These are phyloP conservation scores for Schizopora paradoxa DNA, from an alignment of 1,284 basidiomycete species.

Conservation along the genomic window DNA sequence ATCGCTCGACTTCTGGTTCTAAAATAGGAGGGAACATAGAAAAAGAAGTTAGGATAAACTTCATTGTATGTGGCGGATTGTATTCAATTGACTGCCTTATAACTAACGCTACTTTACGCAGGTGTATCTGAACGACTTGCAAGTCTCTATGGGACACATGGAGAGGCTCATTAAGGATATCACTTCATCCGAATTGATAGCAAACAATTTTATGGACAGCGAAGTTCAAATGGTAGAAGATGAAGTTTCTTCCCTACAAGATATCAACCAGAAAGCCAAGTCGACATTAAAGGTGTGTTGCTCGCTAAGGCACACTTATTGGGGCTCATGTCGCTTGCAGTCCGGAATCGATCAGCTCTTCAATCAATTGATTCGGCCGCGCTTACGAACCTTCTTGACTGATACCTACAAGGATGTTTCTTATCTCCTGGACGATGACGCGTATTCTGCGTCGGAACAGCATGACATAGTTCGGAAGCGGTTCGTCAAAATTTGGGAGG, in stretches of 20 bases:
- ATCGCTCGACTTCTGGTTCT: slow-evolving; percentile 45
- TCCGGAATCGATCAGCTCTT: slow-evolving; percentile 90
- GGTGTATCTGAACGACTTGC: slow-evolving; percentile 87
- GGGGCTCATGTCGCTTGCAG: slow-evolving; percentile 34
- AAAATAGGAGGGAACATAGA: slow-evolving; percentile 66
- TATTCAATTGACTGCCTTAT: too few species aligned
- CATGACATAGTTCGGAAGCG: slow-evolving; percentile 83
- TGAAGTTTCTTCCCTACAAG: slow-evolving; percentile 45
- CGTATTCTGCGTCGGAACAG: slow-evolving; percentile 78
- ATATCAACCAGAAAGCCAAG: slow-evolving; percentile 59
- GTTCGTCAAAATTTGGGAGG: slow-evolving; percentile 85
- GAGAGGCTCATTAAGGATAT: slow-evolving; percentile 76
- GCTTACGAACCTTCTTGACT: slow-evolving; percentile 73
- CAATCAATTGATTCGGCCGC: slow-evolving; percentile 85
- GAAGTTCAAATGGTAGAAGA: slow-evolving; percentile 49
- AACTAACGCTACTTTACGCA: slow-evolving; percentile 28
- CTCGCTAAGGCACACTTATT: slow-evolving; percentile 12
- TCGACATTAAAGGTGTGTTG: slow-evolving; percentile 61
- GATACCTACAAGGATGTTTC: slow-evolving; percentile 89
- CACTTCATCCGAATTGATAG: slow-evolving; percentile 47
- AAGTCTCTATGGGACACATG: slow-evolving; percentile 81
- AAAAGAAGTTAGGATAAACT: slow-evolving; percentile 68
- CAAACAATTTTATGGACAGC: slow-evolving; percentile 62
- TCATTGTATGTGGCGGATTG: slow-evolving; percentile 59
- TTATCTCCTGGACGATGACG: slow-evolving; percentile 87